These are phyloP conservation scores for Pyracantha coccinea DNA, from an alignment of 331 rosid genomes.

Conservation along the genomic window DNA sequence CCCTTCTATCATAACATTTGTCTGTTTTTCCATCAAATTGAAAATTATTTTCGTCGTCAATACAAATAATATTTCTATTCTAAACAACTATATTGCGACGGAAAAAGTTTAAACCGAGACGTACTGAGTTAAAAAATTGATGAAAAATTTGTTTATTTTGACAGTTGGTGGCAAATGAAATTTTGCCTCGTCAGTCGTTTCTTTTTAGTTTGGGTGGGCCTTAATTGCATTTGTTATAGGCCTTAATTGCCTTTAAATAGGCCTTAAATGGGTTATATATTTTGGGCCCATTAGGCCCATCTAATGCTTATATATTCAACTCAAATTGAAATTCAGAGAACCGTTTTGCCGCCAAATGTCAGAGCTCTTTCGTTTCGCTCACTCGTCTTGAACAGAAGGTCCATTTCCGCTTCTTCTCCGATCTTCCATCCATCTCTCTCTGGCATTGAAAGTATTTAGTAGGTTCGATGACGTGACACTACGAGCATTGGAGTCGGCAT, in stretches of 20 bases:
- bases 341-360: slow-evolving; percentile 36
- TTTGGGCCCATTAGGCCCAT: background rate
- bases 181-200: too few relatives aligned
- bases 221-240: too few relatives aligned
- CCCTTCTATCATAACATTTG: too few relatives aligned
- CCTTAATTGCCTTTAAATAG: background rate
- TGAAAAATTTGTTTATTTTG: too few relatives aligned
- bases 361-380: slow-evolving; percentile 43
- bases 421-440: background rate
- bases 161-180: background rate
- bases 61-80: too few relatives aligned
- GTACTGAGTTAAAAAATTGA: background rate
- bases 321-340: background rate
- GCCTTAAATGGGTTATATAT: too few relatives aligned
- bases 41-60: too few relatives aligned
- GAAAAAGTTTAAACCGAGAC: background rate
- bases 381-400: slow-evolving; percentile 52
- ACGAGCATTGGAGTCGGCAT: slow-evolving; percentile 38
- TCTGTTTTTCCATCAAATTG: too few relatives aligned
- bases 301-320: background rate
- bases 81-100: background rate
- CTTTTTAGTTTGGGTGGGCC: background rate
- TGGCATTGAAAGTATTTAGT: background rate
- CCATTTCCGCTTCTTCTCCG: slow-evolving; percentile 11
- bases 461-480: slow-evolving; percentile 51